These are phyloP conservation scores for Brasilioporus rufonigricans DNA, from an alignment of 768 basidiomycete species.

Conservation along the genomic window DNA sequence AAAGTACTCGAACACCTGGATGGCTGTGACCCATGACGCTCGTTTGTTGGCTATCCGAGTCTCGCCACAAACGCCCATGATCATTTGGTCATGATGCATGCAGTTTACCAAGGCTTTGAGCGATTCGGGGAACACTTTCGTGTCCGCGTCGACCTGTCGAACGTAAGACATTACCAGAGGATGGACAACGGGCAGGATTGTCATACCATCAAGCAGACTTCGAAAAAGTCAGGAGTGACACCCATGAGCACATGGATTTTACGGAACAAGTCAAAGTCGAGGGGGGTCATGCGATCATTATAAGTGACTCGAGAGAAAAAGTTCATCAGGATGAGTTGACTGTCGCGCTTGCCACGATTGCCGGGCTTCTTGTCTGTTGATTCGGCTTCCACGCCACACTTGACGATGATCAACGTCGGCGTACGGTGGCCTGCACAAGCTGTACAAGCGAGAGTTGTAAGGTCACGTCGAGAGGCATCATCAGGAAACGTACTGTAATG, in stretches of 20 bases:
- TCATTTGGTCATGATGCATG: constrained; percentile 98
- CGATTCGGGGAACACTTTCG: constrained; percentile 90
- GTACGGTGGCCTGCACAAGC: constrained; percentile 87
- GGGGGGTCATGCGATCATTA: constrained; percentile 96
- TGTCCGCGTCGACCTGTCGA: constrained; percentile 93
- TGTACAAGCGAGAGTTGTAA: constrained; percentile 25
- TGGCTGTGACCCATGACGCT: constrained; percentile 96
- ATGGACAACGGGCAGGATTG: constrained; percentile 22
- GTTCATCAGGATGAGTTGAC: constrained; percentile 98
- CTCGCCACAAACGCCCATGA: constrained; percentile 99
- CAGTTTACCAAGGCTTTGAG: constrained; percentile 91
- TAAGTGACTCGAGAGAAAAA: constrained; percentile 99
- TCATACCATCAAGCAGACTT: constrained; percentile 91
- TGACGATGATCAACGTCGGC: constrained; percentile 91
- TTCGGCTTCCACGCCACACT: constrained; percentile 91
- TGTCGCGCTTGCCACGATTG: constrained; percentile 97
- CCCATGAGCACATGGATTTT: constrained; percentile 97
- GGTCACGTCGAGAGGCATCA: background rate
- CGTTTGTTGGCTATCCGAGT: constrained; percentile 99
- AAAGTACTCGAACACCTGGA: constrained; percentile 98
- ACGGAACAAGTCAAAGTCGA: constrained; percentile 97
- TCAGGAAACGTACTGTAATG: constrained; percentile 79
- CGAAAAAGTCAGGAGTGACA: constrained; percentile 98
- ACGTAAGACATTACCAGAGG: constrained; percentile 8
- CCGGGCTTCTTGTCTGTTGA: constrained; percentile 90